Conservation (phyloP, 164 flowering plant species). For the Liquidambar formosana region DNA sequence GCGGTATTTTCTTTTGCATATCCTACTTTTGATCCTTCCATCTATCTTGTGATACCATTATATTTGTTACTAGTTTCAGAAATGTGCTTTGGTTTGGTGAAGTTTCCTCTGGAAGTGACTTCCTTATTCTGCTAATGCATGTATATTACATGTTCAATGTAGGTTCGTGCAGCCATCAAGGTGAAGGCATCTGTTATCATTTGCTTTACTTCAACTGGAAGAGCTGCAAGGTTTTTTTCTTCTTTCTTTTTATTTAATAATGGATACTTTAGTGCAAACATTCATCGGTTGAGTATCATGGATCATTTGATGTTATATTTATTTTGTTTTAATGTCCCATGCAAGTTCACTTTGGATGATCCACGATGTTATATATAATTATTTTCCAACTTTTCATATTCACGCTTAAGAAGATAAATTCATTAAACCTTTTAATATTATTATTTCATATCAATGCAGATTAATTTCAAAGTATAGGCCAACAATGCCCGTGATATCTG, state of each 20-base stretch:
- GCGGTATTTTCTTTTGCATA: conserved; percentile 51
- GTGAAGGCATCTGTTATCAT: conserved; percentile 72
- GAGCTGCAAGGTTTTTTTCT: conserved; percentile 59
- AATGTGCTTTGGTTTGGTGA: not conserved
- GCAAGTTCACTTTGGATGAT: not conserved
- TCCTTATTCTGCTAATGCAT: not conserved
- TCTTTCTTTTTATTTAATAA: not conserved
- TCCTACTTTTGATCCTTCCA: not conserved
- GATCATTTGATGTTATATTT: no score
- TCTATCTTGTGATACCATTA: not conserved
- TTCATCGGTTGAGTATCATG: no score
- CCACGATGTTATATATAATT: not conserved
- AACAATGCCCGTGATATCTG: conserved; percentile 67
- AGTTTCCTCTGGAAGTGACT: not conserved
- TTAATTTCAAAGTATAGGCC: conserved; percentile 68
- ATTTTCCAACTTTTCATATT: not conserved
- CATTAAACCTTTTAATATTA: not conserved
- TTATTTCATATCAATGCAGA: conserved; percentile 26
- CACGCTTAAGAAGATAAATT: not conserved
- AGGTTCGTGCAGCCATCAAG: conserved; percentile 72
- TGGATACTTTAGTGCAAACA: not conserved
- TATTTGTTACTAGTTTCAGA: not conserved
- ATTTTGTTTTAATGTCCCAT: no score
- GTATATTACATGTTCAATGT: not conserved
- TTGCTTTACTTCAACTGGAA: conserved; percentile 68